Base-by-base conservation (phyloP, 371 early-diverging fungal species). In the Mucor saturninus region DNA sequence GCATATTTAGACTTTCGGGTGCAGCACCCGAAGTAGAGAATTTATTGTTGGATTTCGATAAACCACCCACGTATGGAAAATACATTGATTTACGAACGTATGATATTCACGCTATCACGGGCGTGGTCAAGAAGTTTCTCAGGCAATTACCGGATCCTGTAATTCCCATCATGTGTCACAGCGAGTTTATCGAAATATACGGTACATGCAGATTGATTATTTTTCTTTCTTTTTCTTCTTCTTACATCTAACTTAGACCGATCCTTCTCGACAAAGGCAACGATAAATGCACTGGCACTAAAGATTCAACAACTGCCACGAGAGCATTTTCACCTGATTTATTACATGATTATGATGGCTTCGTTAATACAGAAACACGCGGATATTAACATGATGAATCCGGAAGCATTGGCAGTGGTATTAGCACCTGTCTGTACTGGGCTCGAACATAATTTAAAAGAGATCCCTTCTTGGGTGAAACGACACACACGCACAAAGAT, bases 1-100 rank as follows among this genome's bases (percentile, higher is more conserved):
- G 81, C 26, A 72, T 80, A 31, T 80, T 80, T 71, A 65, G 81
- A 54, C 64, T 80, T 32, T 80, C 81, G 48, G 78, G 81, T 32
- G 78, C 77, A 26, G 74, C 77, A 1, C 69, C 77, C 49, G 81
- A 80, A 54, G 75, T 80, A 30, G 71, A 77, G 21, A 59, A 66
- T 40, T 66, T 81, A 4, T 61, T 67, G 5, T 53, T 56, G 13
- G 72, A 68, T 30, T 77, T 81, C 45, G 75, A 81, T 60, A 64
- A 56, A 42, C 68, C 75, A 52, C 75, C 81, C 29, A 66, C 70
- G 7, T 74, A 75, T 66, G 77, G 74, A 32, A 77, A 68, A 62
- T 72, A 72, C 42, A 52, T 80, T 40, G 76, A 81, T 43, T 62
- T 81, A 40, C 61, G 66, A 35, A 2, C 55, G 14, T 65, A 69